Evolutionary conservation across 179 eudicot species (phyloP).

Genomic region (Silene coronaria): DNA sequence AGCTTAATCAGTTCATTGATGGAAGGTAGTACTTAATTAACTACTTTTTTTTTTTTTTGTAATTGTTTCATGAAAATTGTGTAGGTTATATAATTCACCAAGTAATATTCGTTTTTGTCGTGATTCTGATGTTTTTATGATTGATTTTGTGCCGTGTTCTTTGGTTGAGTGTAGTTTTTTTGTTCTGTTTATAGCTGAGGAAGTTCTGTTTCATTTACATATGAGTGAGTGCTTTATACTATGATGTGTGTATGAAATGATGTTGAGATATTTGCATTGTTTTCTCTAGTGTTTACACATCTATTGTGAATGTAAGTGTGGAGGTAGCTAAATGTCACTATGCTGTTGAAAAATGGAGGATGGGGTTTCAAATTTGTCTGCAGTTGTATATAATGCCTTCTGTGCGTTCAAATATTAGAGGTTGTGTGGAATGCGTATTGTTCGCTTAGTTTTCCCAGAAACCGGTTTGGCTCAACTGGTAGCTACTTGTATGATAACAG

Average conservation of each 20-base stretch:
- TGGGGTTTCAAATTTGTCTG: not conserved
- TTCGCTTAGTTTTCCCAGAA: not conserved
- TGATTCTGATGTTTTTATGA: not conserved
- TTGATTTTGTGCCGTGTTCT: not conserved
- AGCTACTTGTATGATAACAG: not conserved
- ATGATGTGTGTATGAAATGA: not conserved
- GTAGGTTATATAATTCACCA: not conserved
- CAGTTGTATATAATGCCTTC: not conserved
- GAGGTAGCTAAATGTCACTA: not conserved
- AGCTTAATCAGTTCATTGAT: constrained; percentile 55
- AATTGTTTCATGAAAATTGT: not conserved
- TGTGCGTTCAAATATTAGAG: not conserved
- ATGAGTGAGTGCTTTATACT: not conserved
- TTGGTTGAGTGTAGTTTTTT: no score
- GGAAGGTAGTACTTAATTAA: constrained; percentile 34
- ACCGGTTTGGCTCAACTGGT: not conserved
- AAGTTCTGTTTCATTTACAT: no score
- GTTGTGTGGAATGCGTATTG: not conserved
- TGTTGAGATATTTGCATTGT: not conserved
- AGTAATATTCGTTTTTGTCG: not conserved
- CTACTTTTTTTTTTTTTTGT: not conserved
- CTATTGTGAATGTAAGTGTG: not conserved
- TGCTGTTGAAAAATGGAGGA: not conserved
- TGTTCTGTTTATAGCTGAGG: no score
- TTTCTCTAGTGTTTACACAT: not conserved